These are phyloP conservation scores for Xylogone sp. DNA, from an alignment of 2,329 filamentous ascomycete species.

Conservation along the genomic window DNA sequence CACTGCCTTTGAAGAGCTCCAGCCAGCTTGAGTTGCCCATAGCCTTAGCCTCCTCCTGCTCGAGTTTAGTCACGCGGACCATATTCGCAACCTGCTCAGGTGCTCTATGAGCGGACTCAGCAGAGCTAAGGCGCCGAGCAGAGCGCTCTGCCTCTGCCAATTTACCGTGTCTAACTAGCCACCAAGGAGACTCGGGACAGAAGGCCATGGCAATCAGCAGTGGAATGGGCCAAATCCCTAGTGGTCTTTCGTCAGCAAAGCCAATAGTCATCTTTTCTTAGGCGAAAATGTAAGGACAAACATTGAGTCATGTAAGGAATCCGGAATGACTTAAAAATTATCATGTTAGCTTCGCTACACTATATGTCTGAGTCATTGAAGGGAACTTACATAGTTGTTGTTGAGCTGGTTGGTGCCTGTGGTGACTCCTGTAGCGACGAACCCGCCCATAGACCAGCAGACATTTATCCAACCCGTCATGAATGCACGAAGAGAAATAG, in stretches of 20 bases:
- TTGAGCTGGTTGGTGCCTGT: conserved; percentile 20
- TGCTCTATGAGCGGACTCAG: conserved; percentile 31
- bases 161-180: conserved; percentile 42
- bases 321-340: conserved; percentile 41
- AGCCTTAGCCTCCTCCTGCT: conserved; percentile 45
- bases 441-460: conserved; percentile 34
- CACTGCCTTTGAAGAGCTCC: conserved; percentile 52
- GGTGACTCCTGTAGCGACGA: conserved; percentile 43
- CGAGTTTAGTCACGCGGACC: conserved; percentile 50
- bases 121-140: conserved; percentile 36
- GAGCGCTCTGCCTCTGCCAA: conserved; percentile 38
- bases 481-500: conserved; percentile 46
- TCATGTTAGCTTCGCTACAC: conserved; percentile 34
- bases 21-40: conserved; percentile 41
- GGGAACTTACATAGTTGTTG: background rate
- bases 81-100: conserved; percentile 56
- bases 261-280: conserved; percentile 41
- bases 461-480: conserved; percentile 44
- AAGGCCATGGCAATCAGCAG: conserved; percentile 37
- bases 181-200: conserved; percentile 43
- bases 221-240: conserved; percentile 44
- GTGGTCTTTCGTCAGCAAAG: conserved; percentile 40
- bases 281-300: conserved; percentile 34
- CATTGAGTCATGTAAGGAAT: conserved; percentile 41
- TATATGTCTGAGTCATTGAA: conserved; percentile 5